Conservation (phyloP, 306 rosid species). For the Quercus suber region DNA sequence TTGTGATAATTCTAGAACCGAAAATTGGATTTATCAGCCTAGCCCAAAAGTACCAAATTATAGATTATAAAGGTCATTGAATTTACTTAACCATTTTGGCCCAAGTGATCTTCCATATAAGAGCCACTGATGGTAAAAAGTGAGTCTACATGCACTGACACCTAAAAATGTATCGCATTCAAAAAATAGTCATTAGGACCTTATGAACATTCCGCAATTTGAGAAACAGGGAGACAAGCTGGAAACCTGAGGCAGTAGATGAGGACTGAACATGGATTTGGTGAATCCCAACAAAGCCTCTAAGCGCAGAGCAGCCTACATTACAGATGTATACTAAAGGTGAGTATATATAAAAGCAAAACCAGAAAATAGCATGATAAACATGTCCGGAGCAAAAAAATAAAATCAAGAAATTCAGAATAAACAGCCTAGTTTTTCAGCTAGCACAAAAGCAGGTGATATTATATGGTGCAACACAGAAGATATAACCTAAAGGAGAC, state of each 20-base stretch:
- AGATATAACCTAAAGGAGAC: background rate
- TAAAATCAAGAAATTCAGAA: background rate
- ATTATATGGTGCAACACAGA: background rate
- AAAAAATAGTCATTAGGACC: background rate
- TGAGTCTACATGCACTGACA: background rate
- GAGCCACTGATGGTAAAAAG: background rate
- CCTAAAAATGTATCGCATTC: background rate
- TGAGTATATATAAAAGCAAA: background rate
- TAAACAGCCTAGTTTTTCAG: background rate
- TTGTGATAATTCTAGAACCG: background rate
- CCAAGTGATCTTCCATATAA: background rate
- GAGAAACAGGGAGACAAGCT: slow-evolving; percentile 9
- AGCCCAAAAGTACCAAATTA: background rate
- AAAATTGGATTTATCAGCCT: background rate
- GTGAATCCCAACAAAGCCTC: slow-evolving; percentile 69
- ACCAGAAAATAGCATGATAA: background rate
- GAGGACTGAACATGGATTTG: slow-evolving; percentile 61
- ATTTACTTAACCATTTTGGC: background rate
- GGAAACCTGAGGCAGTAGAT: slow-evolving; percentile 69
- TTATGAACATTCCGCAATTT: background rate
- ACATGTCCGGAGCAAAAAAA: background rate
- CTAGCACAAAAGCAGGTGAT: background rate
- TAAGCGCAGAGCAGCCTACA: slow-evolving; percentile 64
- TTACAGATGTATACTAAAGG: background rate
- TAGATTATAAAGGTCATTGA: background rate